phyloP scores from a whole-genome alignment of 768 basidiomycete genomes.

The Mycena maculata region DNA sequence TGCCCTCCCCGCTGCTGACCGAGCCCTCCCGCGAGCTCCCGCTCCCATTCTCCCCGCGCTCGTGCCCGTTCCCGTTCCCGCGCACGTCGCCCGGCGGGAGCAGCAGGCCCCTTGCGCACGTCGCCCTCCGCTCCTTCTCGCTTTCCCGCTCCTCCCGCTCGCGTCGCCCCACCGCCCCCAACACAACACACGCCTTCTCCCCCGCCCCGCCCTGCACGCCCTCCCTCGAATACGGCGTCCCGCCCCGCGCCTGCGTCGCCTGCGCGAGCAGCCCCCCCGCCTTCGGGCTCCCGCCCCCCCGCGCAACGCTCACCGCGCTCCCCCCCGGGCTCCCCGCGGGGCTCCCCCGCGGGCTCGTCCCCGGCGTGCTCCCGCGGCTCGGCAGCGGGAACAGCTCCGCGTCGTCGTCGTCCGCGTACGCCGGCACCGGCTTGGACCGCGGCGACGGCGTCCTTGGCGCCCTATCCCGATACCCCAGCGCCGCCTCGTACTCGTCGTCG shows the following conservation, averaged over 20 bases:
- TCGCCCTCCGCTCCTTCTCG: not conserved
- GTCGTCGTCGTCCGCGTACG: slow-evolving; percentile 32
- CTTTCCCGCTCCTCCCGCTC: slow-evolving; percentile 25
- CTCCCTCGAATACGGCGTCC: slow-evolving; percentile 2
- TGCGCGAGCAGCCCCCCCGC: slow-evolving; percentile 15
- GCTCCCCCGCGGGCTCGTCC: not conserved
- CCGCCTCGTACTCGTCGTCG: not conserved
- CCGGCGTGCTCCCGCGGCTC: slow-evolving; percentile 4
- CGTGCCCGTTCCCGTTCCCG: not conserved
- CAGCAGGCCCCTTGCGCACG: slow-evolving; percentile 27
- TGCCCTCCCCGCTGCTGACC: not conserved
- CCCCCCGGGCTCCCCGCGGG: slow-evolving; percentile 23
- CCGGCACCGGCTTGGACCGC: not conserved
- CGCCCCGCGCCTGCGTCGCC: slow-evolving; percentile 11
- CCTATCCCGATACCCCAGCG: not conserved
- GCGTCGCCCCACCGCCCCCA: slow-evolving; percentile 24
- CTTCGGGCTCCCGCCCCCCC: not conserved
- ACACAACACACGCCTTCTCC: slow-evolving; percentile 32
- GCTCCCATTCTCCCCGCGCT: too few species aligned
- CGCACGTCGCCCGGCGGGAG: slow-evolving; percentile 27
- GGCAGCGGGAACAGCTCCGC: slow-evolving; percentile 35
- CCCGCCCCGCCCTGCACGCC: not conserved
- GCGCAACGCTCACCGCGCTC: not conserved
- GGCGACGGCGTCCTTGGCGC: slow-evolving; percentile 15
- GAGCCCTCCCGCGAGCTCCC: slow-evolving; percentile 15